Percentiles rank a stretch among this genome's conserved stretches.
Evolutionary conservation across 1,139 yeast species (phyloP).

Genomic region (Komagataea norvegica): DNA sequence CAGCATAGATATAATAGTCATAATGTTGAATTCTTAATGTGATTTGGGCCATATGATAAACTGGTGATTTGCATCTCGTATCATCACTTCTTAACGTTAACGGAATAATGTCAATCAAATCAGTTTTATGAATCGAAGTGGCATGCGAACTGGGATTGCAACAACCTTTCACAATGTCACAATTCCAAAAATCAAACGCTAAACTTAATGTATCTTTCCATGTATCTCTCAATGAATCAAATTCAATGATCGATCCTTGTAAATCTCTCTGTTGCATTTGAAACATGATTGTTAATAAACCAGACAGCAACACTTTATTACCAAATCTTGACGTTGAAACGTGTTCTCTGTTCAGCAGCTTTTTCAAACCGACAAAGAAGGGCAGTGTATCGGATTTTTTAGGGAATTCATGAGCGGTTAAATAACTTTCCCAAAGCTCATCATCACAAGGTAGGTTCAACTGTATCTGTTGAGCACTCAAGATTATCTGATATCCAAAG

Average conservation of each 20-base stretch:
- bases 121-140: constrained; percentile 20
- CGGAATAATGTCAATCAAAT: constrained; percentile 14
- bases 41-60: constrained; percentile 70
- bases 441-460: constrained; percentile 77
- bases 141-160: constrained; percentile 28
- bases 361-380: constrained; percentile 53
- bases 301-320: constrained; percentile 62
- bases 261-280: constrained; percentile 73
- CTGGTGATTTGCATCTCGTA: constrained; percentile 50
- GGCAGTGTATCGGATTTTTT: constrained; percentile 29
- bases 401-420: constrained; percentile 28
- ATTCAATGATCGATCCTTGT: constrained; percentile 46
- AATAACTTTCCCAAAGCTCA: constrained; percentile 61
- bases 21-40: constrained; percentile 67
- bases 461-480: constrained; percentile 70
- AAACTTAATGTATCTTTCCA: constrained; percentile 64
- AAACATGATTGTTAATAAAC: constrained; percentile 61
- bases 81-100: constrained; percentile 26
- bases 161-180: constrained; percentile 35
- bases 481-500: constrained; percentile 68
- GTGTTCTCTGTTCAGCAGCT: constrained; percentile 47
- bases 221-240: constrained; percentile 40
- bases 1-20: constrained; percentile 74
- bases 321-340: constrained; percentile 48
- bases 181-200: constrained; percentile 59